A percentile compares a stretch with the other conserved stretches of the same genome.
These are phyloP conservation scores for Cylindrotheca fusiformis DNA, from an alignment of 108 stramenopile genomes.

Conservation along the genomic window DNA sequence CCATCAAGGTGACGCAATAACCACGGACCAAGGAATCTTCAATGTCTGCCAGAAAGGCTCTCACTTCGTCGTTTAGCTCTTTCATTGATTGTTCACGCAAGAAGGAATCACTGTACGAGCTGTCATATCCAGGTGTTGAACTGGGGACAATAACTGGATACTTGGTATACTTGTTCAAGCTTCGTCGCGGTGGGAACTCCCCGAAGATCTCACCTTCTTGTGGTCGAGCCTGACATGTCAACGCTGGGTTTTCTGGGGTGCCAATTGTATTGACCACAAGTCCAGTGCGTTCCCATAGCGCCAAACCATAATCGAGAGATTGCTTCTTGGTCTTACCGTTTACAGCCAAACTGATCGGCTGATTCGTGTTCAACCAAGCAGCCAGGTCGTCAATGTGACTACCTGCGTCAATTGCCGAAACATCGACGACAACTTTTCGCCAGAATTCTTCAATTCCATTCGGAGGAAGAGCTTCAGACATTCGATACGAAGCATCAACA, in stretches of 20 bases:
- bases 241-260: conserved; percentile 60
- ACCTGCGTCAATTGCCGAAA: conserved; percentile 35
- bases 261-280: conserved; percentile 82
- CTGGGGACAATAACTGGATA: conserved; percentile 80
- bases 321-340: conserved; percentile 55
- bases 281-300: conserved; percentile 68
- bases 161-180: conserved; percentile 60
- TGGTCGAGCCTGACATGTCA: conserved; percentile 86
- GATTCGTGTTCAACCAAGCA: conserved; percentile 47
- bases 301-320: conserved; percentile 46
- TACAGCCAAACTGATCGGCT: conserved; percentile 66
- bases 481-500: conserved; percentile 60
- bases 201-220: conserved; percentile 90
- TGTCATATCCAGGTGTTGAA: conserved; percentile 77
- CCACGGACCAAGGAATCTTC: conserved; percentile 45
- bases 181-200: conserved; percentile 78
- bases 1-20: conserved; percentile 60
- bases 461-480: conserved; percentile 43
- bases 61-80: conserved; percentile 12
- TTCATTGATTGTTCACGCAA: conserved; percentile 38
- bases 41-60: conserved; percentile 43
- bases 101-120: conserved; percentile 48
- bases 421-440: conserved; percentile 82
- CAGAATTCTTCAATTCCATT: conserved; percentile 69
- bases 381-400: conserved; percentile 39